These are phyloP conservation scores for Suhomyces atakaporum DNA, from an alignment of 1,139 yeast species.

Conservation along the genomic window DNA sequence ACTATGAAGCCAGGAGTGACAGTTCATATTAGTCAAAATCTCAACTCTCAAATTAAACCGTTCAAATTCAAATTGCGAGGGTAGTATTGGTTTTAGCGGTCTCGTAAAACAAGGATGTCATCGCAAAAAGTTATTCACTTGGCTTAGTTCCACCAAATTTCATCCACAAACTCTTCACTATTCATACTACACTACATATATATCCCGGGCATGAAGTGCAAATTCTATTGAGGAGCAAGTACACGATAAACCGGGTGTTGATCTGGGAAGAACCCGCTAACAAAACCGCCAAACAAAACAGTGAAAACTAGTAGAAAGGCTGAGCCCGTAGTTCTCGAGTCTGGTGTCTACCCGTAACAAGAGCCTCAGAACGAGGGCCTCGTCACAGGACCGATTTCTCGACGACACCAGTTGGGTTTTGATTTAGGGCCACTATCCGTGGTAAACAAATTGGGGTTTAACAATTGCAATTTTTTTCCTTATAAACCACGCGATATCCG, in stretches of 20 bases:
- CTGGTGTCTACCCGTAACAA: conserved; percentile 1
- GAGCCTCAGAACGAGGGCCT: conserved; percentile 25
- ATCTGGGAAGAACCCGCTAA: conserved; percentile 44
- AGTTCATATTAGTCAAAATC: too few species aligned
- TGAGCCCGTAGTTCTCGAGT: conserved; percentile 8
- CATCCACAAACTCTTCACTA: too few species aligned
- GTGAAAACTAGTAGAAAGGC: conserved; percentile 6
- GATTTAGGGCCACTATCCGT: conserved; percentile 41
- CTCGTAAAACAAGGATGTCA: too few species aligned
- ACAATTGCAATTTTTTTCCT: background rate
- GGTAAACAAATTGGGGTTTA: conserved; percentile 45
- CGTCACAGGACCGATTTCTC: conserved; percentile 8
- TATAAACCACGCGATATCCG: conserved; percentile 12
- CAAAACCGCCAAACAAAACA: conserved; percentile 28
- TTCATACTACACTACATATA: too few species aligned
- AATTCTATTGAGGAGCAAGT: conserved; percentile 40
- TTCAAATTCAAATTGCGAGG: too few species aligned
- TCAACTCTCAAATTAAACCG: too few species aligned
- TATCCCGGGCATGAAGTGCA: conserved; percentile 59
- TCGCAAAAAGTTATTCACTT: too few species aligned
- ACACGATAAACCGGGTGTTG: conserved; percentile 54
- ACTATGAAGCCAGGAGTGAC: too few species aligned
- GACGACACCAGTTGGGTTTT: conserved; percentile 27
- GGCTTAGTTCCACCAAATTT: too few species aligned
- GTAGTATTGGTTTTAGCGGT: too few species aligned